Evolutionary conservation across 805 yeast genomes (phyloP).

Genomic region (Maudiozyma pseudohumilis): DNA sequence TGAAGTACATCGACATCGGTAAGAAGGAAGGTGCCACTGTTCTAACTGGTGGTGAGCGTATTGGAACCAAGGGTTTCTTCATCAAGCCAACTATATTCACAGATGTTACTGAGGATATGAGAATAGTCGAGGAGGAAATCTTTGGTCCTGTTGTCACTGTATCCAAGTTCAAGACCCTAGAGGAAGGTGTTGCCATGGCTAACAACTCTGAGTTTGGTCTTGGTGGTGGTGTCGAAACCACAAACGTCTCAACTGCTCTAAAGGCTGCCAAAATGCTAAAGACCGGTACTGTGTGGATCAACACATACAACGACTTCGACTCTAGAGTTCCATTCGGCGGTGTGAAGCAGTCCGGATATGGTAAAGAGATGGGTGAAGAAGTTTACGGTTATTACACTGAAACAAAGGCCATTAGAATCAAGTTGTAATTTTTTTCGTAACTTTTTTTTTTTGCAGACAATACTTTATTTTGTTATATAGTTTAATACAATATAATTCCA

Average conservation of each 20-base stretch:
- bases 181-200: slow-evolving; percentile 56
- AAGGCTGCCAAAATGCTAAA: slow-evolving; percentile 53
- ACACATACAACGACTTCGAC: slow-evolving; percentile 72
- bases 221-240: slow-evolving; percentile 74
- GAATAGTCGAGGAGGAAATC: slow-evolving; percentile 61
- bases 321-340: slow-evolving; percentile 75
- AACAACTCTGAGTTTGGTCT: slow-evolving; percentile 66
- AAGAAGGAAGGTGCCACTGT: slow-evolving; percentile 58
- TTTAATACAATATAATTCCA: too few species aligned
- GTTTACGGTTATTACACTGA: slow-evolving; percentile 69
- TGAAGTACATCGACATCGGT: slow-evolving; percentile 58
- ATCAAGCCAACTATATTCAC: slow-evolving; percentile 65
- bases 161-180: slow-evolving; percentile 55
- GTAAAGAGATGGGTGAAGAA: slow-evolving; percentile 78
- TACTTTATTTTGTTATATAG: too few species aligned
- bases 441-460: too few species aligned
- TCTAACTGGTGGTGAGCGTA: slow-evolving; percentile 61
- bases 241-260: slow-evolving; percentile 49
- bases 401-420: slow-evolving; percentile 62
- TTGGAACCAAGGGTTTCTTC: slow-evolving; percentile 58
- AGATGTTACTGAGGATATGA: slow-evolving; percentile 53
- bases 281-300: slow-evolving; percentile 74
- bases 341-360: slow-evolving; percentile 68
- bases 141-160: slow-evolving; percentile 73
- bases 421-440: too few species aligned